Base-by-base conservation (phyloP, 2,329 filamentous ascomycete genomes). In the Fusarium burgessii region DNA sequence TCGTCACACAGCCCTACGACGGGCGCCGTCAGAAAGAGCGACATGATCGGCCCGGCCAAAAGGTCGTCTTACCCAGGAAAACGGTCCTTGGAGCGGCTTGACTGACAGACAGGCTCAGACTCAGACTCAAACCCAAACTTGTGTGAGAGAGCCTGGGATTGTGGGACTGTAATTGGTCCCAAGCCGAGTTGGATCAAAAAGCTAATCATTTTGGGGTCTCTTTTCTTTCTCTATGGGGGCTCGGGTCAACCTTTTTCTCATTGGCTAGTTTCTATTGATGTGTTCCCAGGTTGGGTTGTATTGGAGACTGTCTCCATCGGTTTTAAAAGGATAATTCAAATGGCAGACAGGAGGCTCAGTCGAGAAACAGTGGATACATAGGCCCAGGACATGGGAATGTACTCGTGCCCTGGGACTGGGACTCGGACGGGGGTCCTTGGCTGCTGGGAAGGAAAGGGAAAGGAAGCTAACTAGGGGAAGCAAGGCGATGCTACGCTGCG, bases 1-100 rank as follows among this genome's bases (percentile, higher is more conserved):
- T 77, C 73, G 73, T 74, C 74, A 76, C 74, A 77, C 76, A 78
- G 76, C 76, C 76, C 76, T 78, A 78, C 72, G 74, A 74, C 70
- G 32, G 62, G 63, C 63, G 72, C 45, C 60, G 60, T 62, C 58
- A 64, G 60, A 64, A 69, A 55, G 43, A 76, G 66, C 50, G 47
- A 51, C 58, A 25, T 72, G 66, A 69, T 73, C 72, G 70, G 69
- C 63, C 71, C 71, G 69, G 56, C 64, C 70, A 70, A 68, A 71
- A 71, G 63, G 63, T 71, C 63, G 54, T 62, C 61, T 60, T 47
- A 52, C 60, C 64, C 59, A 59, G 63, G 47, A 72, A 62, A 64
- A 71, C 68, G 72, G 60, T 62, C 72, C 66, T 71, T 58, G 61
- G 68, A 71, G 71, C 66, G 50, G 63, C 51, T 33, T 33, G 51